Conservation (phyloP, 495 filamentous ascomycete genomes). For the Choiromyces venosus region DNA sequence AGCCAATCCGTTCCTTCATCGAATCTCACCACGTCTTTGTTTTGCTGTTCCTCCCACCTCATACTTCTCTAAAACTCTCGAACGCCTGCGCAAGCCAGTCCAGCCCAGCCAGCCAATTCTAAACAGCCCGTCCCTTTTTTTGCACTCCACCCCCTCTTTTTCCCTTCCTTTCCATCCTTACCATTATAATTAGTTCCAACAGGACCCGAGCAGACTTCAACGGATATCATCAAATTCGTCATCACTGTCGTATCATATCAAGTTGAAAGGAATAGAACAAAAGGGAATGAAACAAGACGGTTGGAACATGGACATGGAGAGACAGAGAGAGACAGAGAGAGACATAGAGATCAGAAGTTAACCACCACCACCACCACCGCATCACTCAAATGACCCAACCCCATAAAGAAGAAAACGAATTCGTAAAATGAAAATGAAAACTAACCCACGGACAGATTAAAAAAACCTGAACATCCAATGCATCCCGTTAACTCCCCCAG, state of each 20-base stretch:
- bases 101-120: conserved; percentile 1
- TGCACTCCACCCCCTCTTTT: conserved; percentile 1
- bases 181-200: neutral
- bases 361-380: neutral
- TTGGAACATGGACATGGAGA: neutral
- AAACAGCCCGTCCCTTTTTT: conserved; percentile 1
- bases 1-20: neutral
- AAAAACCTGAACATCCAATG: conserved; percentile 4
- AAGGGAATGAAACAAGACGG: conserved; percentile 1
- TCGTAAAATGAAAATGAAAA: neutral
- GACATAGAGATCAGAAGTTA: neutral
- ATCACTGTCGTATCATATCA: conserved; percentile 4
- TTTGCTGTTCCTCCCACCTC: conserved; percentile 1
- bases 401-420: neutral
- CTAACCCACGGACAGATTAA: conserved; percentile 3
- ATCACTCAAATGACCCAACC: neutral
- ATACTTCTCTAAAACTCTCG: neutral
- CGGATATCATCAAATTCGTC: conserved; percentile 4
- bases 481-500: conserved; percentile 10
- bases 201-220: neutral
- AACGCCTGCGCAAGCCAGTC: neutral
- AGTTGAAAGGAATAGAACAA: neutral
- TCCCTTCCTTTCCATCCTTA: neutral
- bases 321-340: neutral
- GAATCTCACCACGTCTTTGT: conserved; percentile 3